These are phyloP conservation scores for Malassezia cuniculi DNA, from an alignment of 1,284 basidiomycete species.

Conservation along the genomic window DNA sequence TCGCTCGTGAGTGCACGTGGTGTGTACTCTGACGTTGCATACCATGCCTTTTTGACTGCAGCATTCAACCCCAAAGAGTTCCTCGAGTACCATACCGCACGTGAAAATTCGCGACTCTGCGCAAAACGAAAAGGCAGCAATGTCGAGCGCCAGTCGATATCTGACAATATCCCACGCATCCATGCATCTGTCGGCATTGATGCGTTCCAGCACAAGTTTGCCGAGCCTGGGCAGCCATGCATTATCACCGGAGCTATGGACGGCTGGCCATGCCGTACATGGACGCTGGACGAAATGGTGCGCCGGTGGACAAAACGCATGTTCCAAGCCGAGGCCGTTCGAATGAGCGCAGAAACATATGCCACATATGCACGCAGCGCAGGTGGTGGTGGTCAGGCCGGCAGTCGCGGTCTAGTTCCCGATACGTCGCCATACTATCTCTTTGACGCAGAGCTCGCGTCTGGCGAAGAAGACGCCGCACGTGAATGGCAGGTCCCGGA, in stretches of 20 bases:
- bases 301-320: slow-evolving; percentile 20
- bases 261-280: slow-evolving; percentile 28
- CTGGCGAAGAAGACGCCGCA: slow-evolving; percentile 19
- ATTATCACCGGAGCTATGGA: slow-evolving; percentile 31
- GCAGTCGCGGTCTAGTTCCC: slow-evolving; percentile 17
- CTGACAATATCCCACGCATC: slow-evolving; percentile 19
- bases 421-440: slow-evolving; percentile 41
- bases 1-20: slow-evolving; percentile 8
- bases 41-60: slow-evolving; percentile 29
- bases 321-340: slow-evolving; percentile 37
- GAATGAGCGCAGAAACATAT: slow-evolving; percentile 19
- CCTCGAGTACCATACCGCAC: slow-evolving; percentile 1
- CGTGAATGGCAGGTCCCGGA: slow-evolving; percentile 26
- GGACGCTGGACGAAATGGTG: slow-evolving; percentile 24
- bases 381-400: slow-evolving; percentile 7
- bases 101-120: background rate
- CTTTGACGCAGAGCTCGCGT: slow-evolving; percentile 31
- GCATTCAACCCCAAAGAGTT: slow-evolving; percentile 15
- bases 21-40: slow-evolving; percentile 26
- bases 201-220: slow-evolving; percentile 14
- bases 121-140: slow-evolving; percentile 10
- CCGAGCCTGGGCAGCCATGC: slow-evolving; percentile 21
- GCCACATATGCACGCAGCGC: slow-evolving; percentile 22
- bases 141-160: slow-evolving; percentile 15
- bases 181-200: slow-evolving; percentile 16